Evolutionary conservation across 768 basidiomycete species (phyloP).

Genomic region (Lactarius tabidus): DNA sequence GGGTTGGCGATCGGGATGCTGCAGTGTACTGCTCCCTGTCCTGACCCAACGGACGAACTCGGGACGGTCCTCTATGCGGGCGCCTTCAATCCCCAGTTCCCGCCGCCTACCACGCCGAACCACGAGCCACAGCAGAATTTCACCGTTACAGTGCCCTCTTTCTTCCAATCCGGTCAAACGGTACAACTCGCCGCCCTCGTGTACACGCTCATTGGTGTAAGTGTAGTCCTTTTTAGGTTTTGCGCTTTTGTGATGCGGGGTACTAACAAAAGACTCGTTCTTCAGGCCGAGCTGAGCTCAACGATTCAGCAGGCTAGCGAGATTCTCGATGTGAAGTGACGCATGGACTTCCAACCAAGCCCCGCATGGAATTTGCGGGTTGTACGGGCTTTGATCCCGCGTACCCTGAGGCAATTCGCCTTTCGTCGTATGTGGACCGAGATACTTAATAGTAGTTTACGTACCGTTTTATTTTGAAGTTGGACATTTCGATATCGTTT

Average conservation of each 20-base stretch:
- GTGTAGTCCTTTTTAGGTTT: background rate
- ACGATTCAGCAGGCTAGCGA: conserved; percentile 11
- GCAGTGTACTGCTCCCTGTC: conserved; percentile 32
- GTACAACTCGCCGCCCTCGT: conserved; percentile 16
- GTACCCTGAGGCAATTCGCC: too few relatives aligned
- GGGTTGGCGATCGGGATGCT: conserved; percentile 34
- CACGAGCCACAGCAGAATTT: conserved; percentile 32
- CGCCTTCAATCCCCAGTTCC: conserved; percentile 30
- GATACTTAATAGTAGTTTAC: background rate
- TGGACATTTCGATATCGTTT: background rate
- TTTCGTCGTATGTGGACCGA: too few relatives aligned
- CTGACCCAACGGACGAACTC: conserved; percentile 25
- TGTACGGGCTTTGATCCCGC: background rate
- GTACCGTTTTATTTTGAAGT: background rate
- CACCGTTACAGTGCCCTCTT: conserved; percentile 27
- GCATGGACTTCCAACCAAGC: background rate
- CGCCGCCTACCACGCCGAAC: conserved; percentile 4
- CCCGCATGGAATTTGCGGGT: background rate
- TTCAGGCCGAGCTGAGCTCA: conserved; percentile 11
- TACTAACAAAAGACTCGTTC: background rate
- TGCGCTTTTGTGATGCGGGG: background rate
- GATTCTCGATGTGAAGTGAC: conserved; percentile 7
- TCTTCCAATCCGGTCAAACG: background rate
- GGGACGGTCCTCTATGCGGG: conserved; percentile 34
- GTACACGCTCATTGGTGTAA: conserved; percentile 20